Percentiles rank a stretch among this genome's conserved stretches.
Conservation (phyloP, 768 basidiomycete species). For the Dioszegia aurantiaca region DNA sequence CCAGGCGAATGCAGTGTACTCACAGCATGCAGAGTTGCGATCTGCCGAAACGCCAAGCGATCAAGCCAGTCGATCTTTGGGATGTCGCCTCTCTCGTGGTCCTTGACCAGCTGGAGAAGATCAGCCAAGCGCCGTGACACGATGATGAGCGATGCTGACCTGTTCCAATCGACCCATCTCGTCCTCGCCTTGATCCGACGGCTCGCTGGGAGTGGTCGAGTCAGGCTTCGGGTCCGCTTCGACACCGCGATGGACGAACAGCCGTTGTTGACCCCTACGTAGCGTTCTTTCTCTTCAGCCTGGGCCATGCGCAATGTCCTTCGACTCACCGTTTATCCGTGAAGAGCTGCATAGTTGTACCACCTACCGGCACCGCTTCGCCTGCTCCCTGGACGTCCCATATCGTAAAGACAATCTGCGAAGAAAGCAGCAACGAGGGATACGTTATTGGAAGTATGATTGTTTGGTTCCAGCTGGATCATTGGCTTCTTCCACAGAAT, state of each 20-base stretch:
- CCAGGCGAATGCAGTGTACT: constrained; percentile 36
- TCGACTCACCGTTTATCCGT: constrained; percentile 78
- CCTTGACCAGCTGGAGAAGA: constrained; percentile 65
- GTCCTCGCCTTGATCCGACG: constrained; percentile 63
- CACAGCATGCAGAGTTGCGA: constrained; percentile 91
- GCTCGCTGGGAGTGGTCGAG: constrained; percentile 81
- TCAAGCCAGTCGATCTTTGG: constrained; percentile 95
- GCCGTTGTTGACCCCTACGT: constrained; percentile 83
- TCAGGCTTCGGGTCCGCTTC: constrained; percentile 84
- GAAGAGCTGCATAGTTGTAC: constrained; percentile 84
- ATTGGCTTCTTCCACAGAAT: background rate
- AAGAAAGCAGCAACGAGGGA: constrained; percentile 82
- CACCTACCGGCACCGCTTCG: constrained; percentile 77
- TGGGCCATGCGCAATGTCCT: background rate
- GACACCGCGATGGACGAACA: constrained; percentile 74
- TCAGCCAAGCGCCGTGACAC: background rate
- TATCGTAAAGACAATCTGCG: constrained; percentile 88
- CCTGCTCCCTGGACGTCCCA: constrained; percentile 91
- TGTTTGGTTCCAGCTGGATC: constrained; percentile 86
- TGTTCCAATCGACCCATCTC: constrained; percentile 96
- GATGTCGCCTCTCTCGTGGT: constrained; percentile 90
- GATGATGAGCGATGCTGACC: constrained; percentile 55
- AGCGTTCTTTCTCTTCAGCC: constrained; percentile 64
- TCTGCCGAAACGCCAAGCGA: constrained; percentile 84
- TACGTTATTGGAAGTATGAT: constrained; percentile 87